Evolutionary conservation across 257 asterid genomes (phyloP).

Genomic region (Jacaranda copaia): DNA sequence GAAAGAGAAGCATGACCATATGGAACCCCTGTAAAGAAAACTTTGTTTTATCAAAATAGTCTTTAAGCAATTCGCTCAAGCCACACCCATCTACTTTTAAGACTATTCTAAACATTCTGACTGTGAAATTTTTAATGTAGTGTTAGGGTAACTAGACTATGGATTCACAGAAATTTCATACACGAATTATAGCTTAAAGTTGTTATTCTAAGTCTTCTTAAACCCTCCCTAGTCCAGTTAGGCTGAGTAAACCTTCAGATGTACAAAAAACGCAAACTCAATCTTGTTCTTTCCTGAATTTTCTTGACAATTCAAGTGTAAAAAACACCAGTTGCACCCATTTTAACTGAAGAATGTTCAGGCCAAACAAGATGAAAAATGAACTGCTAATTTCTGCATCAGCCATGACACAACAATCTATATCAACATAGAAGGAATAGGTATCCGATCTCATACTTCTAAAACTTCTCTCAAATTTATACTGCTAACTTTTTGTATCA

Average conservation of each 20-base stretch:
- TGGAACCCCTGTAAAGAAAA: conserved; percentile 85
- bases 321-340: conserved; percentile 28
- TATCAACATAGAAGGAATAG: conserved; percentile 7
- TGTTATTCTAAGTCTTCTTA: conserved; percentile 18
- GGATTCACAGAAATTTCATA: conserved; percentile 11
- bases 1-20: conserved; percentile 85
- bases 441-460: not conserved
- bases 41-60: conserved; percentile 53
- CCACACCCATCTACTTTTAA: conserved; percentile 39
- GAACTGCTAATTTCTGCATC: conserved; percentile 24
- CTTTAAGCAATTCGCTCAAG: conserved; percentile 29
- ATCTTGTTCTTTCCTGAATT: conserved; percentile 3
- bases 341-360: conserved; percentile 13
- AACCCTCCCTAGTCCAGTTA: conserved; percentile 13
- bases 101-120: conserved; percentile 26
- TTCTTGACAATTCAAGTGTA: conserved; percentile 17
- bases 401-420: conserved; percentile 14
- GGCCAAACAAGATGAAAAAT: conserved; percentile 23
- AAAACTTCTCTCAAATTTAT: conserved; percentile 13
- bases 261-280: conserved; percentile 15
- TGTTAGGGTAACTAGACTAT: conserved; percentile 24
- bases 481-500: conserved; percentile 15
- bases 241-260: conserved; percentile 9
- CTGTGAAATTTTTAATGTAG: not conserved
- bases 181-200: conserved; percentile 4